A percentile compares a stretch with the other conserved stretches of the same genome.
Evolutionary conservation across 2,329 filamentous ascomycete genomes (phyloP).

Genomic region (Teratosphaeria epicoccoides): DNA sequence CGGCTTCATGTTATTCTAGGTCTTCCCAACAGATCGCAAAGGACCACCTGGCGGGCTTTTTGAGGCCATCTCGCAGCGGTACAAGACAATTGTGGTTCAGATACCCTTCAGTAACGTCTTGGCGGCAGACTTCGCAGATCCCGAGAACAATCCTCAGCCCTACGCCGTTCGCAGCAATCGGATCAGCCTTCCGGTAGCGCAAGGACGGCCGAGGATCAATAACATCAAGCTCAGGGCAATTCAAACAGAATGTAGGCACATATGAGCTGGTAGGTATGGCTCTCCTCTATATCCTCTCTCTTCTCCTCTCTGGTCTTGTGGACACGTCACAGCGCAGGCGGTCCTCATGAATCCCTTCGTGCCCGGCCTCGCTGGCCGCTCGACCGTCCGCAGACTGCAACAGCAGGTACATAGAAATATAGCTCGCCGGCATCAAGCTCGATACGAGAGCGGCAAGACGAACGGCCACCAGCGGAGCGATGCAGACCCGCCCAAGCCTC

Average conservation of each 20-base stretch:
- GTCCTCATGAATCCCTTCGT: background rate
- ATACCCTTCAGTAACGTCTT: background rate
- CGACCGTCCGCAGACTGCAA: constrained; percentile 22
- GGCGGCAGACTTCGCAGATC: background rate
- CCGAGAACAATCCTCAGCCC: too few species aligned
- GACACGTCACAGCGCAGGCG: constrained; percentile 6
- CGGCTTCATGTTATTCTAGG: background rate
- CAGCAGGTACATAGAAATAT: constrained; percentile 24
- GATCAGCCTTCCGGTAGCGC: background rate
- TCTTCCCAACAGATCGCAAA: background rate
- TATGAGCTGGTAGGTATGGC: background rate
- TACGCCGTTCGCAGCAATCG: background rate
- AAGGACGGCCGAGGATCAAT: background rate
- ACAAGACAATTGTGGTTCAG: background rate
- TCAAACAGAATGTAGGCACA: background rate
- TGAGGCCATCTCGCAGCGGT: background rate
- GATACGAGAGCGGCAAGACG: constrained; percentile 11
- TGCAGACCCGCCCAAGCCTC: constrained; percentile 1
- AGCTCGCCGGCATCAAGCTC: constrained; percentile 16
- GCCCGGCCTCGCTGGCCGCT: constrained; percentile 16
- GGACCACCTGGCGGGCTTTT: background rate
- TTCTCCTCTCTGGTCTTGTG: constrained; percentile 12
- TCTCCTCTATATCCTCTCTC: background rate
- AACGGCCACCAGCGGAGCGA: constrained; percentile 2
- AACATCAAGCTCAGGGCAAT: background rate